A percentile compares a stretch with the other conserved stretches of the same genome.
Evolutionary conservation across 495 filamentous ascomycete genomes (phyloP).

Genomic region (Amniculicola lignicola): DNA sequence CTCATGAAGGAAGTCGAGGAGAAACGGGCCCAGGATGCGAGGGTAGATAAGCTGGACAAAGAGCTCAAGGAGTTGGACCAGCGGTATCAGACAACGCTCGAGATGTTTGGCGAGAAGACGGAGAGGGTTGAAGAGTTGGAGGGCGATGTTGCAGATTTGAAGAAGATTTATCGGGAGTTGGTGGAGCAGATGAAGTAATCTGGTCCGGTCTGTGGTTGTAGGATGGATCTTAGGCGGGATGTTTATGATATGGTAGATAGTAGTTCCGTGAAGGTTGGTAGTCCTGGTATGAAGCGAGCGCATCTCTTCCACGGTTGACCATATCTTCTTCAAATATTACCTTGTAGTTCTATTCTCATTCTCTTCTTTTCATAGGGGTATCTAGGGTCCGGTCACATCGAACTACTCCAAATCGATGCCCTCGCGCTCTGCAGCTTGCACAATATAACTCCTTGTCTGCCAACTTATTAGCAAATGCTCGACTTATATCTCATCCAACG

Average conservation of each 20-base stretch:
- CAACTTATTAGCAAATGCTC: background rate
- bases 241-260: too few relatives aligned
- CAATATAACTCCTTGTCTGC: slow-evolving; percentile 72
- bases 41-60: slow-evolving; percentile 62
- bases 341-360: too few relatives aligned
- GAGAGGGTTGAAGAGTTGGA: slow-evolving; percentile 87
- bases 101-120: slow-evolving; percentile 96
- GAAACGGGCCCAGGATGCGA: slow-evolving; percentile 57
- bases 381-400: too few relatives aligned
- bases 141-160: slow-evolving; percentile 86
- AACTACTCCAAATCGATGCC: slow-evolving; percentile 64
- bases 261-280: background rate
- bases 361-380: too few relatives aligned
- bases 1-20: slow-evolving; percentile 82
- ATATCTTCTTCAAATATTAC: background rate
- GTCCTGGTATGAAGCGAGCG: background rate
- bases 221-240: too few relatives aligned
- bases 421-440: slow-evolving; percentile 76
- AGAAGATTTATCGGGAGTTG: slow-evolving; percentile 90
- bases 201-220: too few relatives aligned
- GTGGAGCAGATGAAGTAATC: slow-evolving; percentile 78
- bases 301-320: background rate
- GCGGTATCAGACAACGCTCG: slow-evolving; percentile 83
- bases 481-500: background rate
- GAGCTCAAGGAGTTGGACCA: slow-evolving; percentile 61